A percentile compares a stretch with the other conserved stretches of the same genome.
These are phyloP conservation scores for Malbranchea zuffiana DNA, from an alignment of 2,329 filamentous ascomycete species.

Conservation along the genomic window DNA sequence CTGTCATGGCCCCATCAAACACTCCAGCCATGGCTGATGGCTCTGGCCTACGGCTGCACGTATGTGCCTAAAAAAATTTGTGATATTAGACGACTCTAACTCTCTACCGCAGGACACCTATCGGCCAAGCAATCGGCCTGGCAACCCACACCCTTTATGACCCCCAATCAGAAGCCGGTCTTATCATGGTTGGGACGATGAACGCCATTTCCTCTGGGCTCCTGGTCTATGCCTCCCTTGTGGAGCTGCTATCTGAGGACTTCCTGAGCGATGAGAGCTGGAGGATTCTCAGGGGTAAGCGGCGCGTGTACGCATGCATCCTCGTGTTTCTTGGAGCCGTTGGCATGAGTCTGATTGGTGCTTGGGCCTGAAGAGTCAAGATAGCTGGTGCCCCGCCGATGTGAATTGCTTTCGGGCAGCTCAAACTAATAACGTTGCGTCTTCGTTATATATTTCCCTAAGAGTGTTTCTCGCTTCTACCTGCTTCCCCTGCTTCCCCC, in stretches of 20 bases:
- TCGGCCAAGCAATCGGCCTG: conserved; percentile 71
- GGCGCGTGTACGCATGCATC: conserved; percentile 51
- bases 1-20: conserved; percentile 23
- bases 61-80: conserved; percentile 18
- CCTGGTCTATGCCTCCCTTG: conserved; percentile 63
- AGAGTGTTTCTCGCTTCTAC: too few relatives aligned
- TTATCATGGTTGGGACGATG: conserved; percentile 71
- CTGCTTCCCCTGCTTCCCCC: too few relatives aligned
- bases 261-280: conserved; percentile 68
- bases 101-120: conserved; percentile 51
- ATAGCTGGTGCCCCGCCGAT: too few relatives aligned
- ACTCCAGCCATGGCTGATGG: conserved; percentile 55
- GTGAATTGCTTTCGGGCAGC: too few relatives aligned
- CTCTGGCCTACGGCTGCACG: conserved; percentile 57
- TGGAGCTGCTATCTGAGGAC: conserved; percentile 68
- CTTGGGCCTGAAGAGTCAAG: conserved; percentile 57
- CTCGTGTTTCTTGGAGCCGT: conserved; percentile 54
- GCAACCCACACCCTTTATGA: conserved; percentile 64
- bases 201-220: conserved; percentile 71
- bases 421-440: too few relatives aligned
- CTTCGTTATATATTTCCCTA: too few relatives aligned
- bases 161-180: conserved; percentile 57
- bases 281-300: conserved; percentile 51
- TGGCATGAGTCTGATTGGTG: conserved; percentile 61
- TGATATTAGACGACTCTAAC: not conserved